phyloP scores from a whole-genome alignment of 352 stramenopile genomes.

The Phytophthora foliorum region DNA sequence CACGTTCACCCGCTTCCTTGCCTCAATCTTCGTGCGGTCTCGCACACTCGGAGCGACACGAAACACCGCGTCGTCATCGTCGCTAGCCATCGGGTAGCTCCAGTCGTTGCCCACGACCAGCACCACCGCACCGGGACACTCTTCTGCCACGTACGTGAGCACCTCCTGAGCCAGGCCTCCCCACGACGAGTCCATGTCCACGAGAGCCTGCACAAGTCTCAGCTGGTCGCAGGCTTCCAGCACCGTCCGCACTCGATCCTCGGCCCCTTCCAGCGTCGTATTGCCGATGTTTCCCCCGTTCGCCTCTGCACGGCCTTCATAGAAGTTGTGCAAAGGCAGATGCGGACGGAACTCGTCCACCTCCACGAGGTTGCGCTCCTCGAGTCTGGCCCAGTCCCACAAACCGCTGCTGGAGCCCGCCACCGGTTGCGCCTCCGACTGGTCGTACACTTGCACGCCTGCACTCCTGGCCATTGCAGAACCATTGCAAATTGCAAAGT shows the following conservation, averaged over 20 bases:
- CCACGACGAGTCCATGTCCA: constrained; percentile 88
- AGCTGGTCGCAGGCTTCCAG: constrained; percentile 81
- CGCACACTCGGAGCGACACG: constrained; percentile 40
- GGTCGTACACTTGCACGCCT: constrained; percentile 74
- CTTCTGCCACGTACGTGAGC: constrained; percentile 76
- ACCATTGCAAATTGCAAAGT: not conserved
- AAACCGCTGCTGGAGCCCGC: constrained; percentile 32
- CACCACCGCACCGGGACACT: constrained; percentile 69
- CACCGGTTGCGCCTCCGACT: constrained; percentile 32
- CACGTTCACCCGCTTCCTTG: constrained; percentile 70
- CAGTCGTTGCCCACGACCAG: constrained; percentile 79
- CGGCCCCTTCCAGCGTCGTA: constrained; percentile 63
- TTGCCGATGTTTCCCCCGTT: constrained; percentile 65
- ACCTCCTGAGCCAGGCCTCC: constrained; percentile 77
- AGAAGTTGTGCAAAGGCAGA: constrained; percentile 87
- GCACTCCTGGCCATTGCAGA: constrained; percentile 49
- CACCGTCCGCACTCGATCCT: constrained; percentile 68
- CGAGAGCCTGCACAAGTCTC: constrained; percentile 66
- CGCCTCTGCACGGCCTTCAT: constrained; percentile 59
- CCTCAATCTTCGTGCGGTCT: constrained; percentile 71
- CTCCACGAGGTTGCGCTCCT: constrained; percentile 71
- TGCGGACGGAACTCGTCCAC: constrained; percentile 80
- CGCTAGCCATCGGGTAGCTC: constrained; percentile 66
- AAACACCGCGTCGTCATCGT: constrained; percentile 57
- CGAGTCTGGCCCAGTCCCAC: constrained; percentile 70